Conservation (phyloP, 1,139 yeast species). For the Taphrina populina region DNA sequence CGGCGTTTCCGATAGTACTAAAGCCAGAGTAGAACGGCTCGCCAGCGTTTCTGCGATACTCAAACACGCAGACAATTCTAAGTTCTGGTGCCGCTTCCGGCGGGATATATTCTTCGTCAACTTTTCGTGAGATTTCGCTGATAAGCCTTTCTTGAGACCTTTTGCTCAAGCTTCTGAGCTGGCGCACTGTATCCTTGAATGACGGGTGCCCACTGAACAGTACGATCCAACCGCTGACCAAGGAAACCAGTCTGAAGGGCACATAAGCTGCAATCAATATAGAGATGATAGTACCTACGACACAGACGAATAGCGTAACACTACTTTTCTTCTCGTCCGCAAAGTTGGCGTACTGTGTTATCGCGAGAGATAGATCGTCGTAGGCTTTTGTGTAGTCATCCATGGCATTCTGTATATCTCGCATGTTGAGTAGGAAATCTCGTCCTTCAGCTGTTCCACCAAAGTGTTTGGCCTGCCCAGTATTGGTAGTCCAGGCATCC, state of each 20-base stretch:
- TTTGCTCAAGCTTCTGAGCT: conserved; percentile 2
- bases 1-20: conserved; percentile 31
- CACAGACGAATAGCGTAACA: conserved; percentile 19
- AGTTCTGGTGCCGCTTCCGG: conserved; percentile 17
- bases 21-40: conserved; percentile 32
- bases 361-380: conserved; percentile 35
- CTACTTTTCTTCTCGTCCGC: conserved; percentile 26
- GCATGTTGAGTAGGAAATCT: conserved; percentile 46
- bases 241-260: conserved; percentile 19
- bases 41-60: conserved; percentile 12
- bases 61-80: conserved; percentile 20
- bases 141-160: conserved; percentile 5
- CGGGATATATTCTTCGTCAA: conserved; percentile 20
- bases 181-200: conserved; percentile 14
- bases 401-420: conserved; percentile 48
- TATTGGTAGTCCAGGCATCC: conserved; percentile 28
- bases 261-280: conserved; percentile 21
- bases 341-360: conserved; percentile 37
- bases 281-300: conserved; percentile 1
- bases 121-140: conserved; percentile 8
- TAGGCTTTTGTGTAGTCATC: conserved; percentile 39
- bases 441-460: conserved; percentile 31
- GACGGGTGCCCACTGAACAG: conserved; percentile 26
- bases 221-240: conserved; percentile 22
- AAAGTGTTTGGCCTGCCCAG: conserved; percentile 27